Evolutionary conservation across 2,329 filamentous ascomycete genomes (phyloP).

Genomic region (Aschersonia sp.): DNA sequence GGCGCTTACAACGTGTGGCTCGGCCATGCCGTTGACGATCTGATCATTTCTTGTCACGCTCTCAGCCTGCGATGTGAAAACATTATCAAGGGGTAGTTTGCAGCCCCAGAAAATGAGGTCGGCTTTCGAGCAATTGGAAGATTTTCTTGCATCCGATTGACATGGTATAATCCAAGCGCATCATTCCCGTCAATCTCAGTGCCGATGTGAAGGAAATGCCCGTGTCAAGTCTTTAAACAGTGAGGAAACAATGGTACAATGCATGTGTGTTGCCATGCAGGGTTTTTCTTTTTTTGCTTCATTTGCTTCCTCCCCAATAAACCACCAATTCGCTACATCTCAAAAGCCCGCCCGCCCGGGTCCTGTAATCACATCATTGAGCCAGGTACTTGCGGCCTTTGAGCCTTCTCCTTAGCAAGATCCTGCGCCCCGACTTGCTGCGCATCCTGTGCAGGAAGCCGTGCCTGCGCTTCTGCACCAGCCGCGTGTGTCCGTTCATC

Average conservation of each 20-base stretch:
- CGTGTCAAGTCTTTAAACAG: too few relatives aligned
- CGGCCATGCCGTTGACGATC: conserved; percentile 21
- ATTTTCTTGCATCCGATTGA: too few relatives aligned
- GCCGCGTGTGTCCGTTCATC: conserved; percentile 37
- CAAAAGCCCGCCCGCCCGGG: neutral
- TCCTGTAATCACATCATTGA: conserved; percentile 7
- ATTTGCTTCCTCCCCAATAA: neutral
- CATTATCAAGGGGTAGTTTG: neutral
- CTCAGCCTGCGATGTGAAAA: conserved; percentile 15
- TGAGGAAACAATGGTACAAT: too few relatives aligned
- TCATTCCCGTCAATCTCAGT: too few relatives aligned
- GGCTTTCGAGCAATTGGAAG: too few relatives aligned
- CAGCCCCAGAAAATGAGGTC: neutral
- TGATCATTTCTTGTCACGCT: conserved; percentile 15
- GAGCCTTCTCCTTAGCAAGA: conserved; percentile 32
- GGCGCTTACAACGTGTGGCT: conserved; percentile 24
- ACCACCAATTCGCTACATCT: too few relatives aligned
- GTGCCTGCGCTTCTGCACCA: conserved; percentile 44
- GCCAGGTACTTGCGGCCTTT: conserved; percentile 36
- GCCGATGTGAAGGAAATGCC: too few relatives aligned
- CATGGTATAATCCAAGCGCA: too few relatives aligned
- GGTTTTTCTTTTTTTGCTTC: too few relatives aligned
- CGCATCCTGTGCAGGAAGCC: conserved; percentile 39
- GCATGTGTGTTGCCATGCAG: too few relatives aligned
- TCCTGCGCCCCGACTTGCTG: conserved; percentile 36